phyloP scores from a whole-genome alignment of 2,329 filamentous ascomycete genomes.

The Xylariaceae sp. region DNA sequence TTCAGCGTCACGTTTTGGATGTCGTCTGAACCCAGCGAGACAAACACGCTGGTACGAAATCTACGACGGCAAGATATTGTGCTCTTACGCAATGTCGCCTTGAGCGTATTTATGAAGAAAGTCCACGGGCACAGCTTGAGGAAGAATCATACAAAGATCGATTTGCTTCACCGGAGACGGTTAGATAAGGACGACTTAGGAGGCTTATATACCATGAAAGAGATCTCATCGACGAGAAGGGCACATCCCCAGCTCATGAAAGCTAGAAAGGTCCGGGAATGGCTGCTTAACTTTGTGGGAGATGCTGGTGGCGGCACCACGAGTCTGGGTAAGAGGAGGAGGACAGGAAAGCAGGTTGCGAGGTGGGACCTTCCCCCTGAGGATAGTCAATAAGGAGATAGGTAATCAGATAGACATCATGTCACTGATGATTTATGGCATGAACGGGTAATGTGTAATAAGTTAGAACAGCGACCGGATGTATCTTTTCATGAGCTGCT shows the following conservation, averaged over 20 bases:
- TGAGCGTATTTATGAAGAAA: constrained; percentile 67
- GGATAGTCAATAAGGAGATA: constrained; percentile 27
- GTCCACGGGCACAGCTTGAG: constrained; percentile 83
- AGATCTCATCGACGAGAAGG: constrained; percentile 37
- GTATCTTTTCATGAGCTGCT: too few relatives aligned
- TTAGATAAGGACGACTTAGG: constrained; percentile 47
- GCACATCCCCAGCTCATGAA: constrained; percentile 54
- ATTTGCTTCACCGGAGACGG: constrained; percentile 57
- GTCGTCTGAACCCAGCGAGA: constrained; percentile 29
- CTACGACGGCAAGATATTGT: constrained; percentile 71
- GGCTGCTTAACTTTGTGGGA: constrained; percentile 67
- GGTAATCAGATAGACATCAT: neutral
- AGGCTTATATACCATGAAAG: constrained; percentile 52
- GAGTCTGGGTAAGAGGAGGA: constrained; percentile 26
- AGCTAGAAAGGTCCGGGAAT: constrained; percentile 63
- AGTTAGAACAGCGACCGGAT: too few relatives aligned
- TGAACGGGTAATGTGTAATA: too few relatives aligned
- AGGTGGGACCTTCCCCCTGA: constrained; percentile 32
- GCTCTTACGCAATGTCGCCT: constrained; percentile 70
- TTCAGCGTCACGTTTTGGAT: constrained; percentile 87
- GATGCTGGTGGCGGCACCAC: constrained; percentile 31
- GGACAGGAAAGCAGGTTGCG: constrained; percentile 25
- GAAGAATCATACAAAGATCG: constrained; percentile 62
- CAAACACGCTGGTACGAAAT: constrained; percentile 25
- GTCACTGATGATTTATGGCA: too few relatives aligned